phyloP scores from a whole-genome alignment of 2,329 filamentous ascomycete genomes.

The Fusarium setosum region DNA sequence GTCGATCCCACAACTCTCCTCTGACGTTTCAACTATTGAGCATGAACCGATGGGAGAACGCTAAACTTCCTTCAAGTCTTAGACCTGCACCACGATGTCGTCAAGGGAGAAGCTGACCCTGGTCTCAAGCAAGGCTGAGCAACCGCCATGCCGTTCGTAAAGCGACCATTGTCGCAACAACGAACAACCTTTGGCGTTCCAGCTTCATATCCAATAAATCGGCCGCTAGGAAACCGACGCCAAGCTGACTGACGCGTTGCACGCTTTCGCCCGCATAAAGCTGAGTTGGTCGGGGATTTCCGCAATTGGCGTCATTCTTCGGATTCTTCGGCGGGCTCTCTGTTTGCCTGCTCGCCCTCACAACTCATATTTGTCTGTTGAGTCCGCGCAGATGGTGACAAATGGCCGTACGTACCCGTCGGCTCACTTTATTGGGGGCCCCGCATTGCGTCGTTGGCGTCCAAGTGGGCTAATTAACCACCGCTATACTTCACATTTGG shows the following conservation, averaged over 20 bases:
- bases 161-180: constrained; percentile 15
- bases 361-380: neutral
- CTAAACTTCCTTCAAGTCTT: neutral
- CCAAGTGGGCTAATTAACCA: neutral
- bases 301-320: neutral
- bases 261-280: neutral
- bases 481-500: neutral
- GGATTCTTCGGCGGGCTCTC: constrained; percentile 3
- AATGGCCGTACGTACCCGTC: neutral
- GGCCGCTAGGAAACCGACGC: neutral
- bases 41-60: neutral
- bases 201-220: neutral
- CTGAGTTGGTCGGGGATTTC: constrained; percentile 15
- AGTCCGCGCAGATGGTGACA: neutral
- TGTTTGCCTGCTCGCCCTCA: neutral
- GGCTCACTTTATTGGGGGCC: constrained; percentile 4
- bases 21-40: neutral
- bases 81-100: neutral
- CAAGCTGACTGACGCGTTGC: neutral
- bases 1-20: constrained; percentile 12
- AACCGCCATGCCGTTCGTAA: constrained; percentile 25
- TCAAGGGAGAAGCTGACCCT: constrained; percentile 2
- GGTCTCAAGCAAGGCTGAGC: constrained; percentile 35
- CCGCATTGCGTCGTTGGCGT: neutral
- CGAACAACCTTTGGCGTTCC: neutral